phyloP scores from a whole-genome alignment of 2,329 filamentous ascomycete genomes.

The Pseudohalonectria lignicola region DNA sequence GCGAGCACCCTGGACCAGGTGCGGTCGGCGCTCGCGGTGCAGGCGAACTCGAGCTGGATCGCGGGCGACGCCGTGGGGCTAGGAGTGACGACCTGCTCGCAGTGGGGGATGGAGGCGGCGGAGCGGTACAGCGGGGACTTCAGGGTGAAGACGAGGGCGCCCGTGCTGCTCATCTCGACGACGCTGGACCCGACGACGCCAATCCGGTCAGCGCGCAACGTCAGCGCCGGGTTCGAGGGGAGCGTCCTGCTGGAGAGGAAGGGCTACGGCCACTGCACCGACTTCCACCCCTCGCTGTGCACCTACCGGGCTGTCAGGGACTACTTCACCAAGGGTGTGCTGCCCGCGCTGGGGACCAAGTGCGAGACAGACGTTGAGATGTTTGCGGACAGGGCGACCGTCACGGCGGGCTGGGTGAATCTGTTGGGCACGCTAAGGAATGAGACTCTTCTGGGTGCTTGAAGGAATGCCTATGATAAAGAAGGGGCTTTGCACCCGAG shows the following conservation, averaged over 20 bases:
- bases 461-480: too few species aligned
- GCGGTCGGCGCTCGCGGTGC: conserved; percentile 4
- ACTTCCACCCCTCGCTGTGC: conserved; percentile 18
- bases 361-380: conserved; percentile 13
- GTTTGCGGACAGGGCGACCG: too few species aligned
- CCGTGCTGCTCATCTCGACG: conserved; percentile 18
- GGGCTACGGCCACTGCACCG: conserved; percentile 8
- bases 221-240: conserved; percentile 14
- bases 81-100: conserved; percentile 12
- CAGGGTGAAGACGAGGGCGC: conserved; percentile 13
- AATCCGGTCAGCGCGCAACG: conserved; percentile 14
- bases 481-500: too few species aligned
- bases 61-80: conserved; percentile 8
- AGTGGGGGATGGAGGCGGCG: conserved; percentile 15
- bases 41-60: conserved; percentile 8
- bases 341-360: conserved; percentile 19
- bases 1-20: conserved; percentile 2
- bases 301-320: conserved; percentile 12
- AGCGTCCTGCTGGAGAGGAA: conserved; percentile 16
- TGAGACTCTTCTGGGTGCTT: too few species aligned
- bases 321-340: conserved; percentile 22
- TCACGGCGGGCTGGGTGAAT: too few species aligned
- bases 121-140: conserved; percentile 12
- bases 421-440: too few species aligned
- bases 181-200: conserved; percentile 19